A percentile compares a stretch with the other conserved stretches of the same genome.
Evolutionary conservation across 257 asterid genomes (phyloP).

Genomic region (Galeopsis tetrahit): DNA sequence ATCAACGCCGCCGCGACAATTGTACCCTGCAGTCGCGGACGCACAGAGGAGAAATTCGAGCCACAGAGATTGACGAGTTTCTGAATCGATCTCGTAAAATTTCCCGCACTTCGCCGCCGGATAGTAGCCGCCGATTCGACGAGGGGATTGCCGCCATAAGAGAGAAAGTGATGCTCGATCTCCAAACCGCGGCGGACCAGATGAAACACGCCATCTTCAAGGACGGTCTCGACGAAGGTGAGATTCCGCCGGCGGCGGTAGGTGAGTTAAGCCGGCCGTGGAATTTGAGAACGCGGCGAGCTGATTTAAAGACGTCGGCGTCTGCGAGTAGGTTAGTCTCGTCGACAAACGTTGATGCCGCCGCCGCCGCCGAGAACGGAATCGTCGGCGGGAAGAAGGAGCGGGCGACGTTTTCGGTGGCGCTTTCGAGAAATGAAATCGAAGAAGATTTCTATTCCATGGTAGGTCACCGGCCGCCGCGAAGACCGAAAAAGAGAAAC

Average conservation of each 20-base stretch:
- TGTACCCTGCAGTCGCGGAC: not conserved
- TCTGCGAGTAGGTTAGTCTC: not conserved
- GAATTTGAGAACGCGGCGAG: slow-evolving; percentile 13
- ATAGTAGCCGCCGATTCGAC: not conserved
- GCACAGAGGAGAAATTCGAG: not conserved
- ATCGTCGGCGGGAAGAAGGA: not conserved
- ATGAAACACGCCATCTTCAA: not conserved
- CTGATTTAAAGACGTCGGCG: not conserved
- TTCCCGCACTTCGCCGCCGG: not conserved
- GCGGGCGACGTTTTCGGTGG: not conserved
- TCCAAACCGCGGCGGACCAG: not conserved
- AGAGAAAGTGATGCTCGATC: slow-evolving; percentile 5
- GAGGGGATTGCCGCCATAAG: slow-evolving; percentile 1
- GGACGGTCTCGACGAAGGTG: not conserved
- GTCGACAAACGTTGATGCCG: not conserved
- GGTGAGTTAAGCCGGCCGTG: slow-evolving; percentile 5
- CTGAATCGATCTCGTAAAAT: not conserved
- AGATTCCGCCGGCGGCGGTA: not conserved
- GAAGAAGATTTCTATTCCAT: slow-evolving; percentile 1
- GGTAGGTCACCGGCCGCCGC: slow-evolving; percentile 9
- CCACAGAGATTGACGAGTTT: not conserved
- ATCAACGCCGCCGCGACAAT: not conserved
- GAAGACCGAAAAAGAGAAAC: not conserved
- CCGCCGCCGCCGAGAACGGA: not conserved
- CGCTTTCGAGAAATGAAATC: slow-evolving; percentile 1